Base-by-base conservation (phyloP, 2,329 filamentous ascomycete genomes). In the Aspergillus tubingensis region DNA sequence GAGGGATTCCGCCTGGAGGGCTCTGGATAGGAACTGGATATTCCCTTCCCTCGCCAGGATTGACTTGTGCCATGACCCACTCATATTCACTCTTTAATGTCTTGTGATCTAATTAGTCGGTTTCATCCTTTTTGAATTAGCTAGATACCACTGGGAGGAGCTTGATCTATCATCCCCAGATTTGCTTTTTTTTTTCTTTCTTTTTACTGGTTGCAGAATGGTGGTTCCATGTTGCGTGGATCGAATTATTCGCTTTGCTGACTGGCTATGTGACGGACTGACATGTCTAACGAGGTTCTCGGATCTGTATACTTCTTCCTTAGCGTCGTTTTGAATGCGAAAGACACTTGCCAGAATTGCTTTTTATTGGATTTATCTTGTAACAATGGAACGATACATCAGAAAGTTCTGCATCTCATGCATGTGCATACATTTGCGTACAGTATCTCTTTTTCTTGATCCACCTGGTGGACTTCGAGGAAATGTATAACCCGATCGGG, bases 51-150 rank as follows among this genome's bases (percentile, higher is more conserved):
- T 25, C 50, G 53, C 32, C 38, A 48, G 47, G 23, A 23, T 39
- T 39, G 25, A 43, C 25, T 47, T 61, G 63, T 60, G 58, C 63
- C 62, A 73, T 62, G 70, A 74, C 71, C 69, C 66, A 72, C 70
- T 69, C 61, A 66, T 68, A 68, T 74, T 69, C 68, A 52, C 59
- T 72, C 68, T 57, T 65, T 67, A 30, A 64, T 59, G 57, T 58
- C 48, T 32, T 27, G 54, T 58, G 17, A 41, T 51, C 65, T 60
- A 51, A 30, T 41, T 30, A 21, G 43, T 58, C 27, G 25, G 25
- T 50, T 60, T 49, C 27, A 48, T 58, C 52, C 47, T 52, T 49
- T 54, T 60, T 63, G 53, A 30, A 47, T 50, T 57, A 23, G 67
- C 62, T 67, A 66, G 68, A 70, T 70, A 70, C 68, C 68, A 69